Base-by-base conservation (phyloP, 345 rosid species). In the Eucalyptus sideroxylon region DNA sequence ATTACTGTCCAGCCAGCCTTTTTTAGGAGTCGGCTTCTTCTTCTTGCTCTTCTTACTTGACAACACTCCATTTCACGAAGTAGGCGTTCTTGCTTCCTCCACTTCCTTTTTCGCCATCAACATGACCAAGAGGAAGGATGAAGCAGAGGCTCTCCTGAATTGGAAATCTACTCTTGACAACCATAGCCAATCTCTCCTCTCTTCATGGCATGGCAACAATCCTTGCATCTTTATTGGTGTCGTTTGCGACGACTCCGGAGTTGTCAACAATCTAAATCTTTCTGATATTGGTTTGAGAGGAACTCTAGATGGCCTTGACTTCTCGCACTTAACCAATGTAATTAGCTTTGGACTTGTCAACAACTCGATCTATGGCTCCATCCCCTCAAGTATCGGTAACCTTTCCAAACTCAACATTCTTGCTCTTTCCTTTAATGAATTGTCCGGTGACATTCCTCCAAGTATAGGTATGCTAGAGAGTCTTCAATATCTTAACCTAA, bases 331-430 rank as follows among this genome's bases (percentile, higher is more conserved):
- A 67, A 31, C 40, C 40, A n/a, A 16, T 67, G 1, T 67, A 40
- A 21, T 67, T 14, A 31, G 6, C 23, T 8, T 67, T 16, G 23
- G 2, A 1, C 80, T 67, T 8, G 0, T 1, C 42, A 0, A 67
- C 80, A 67, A 67, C 11, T 67, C 11, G 2, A 16, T 67, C 80
- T 30, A 67, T 31, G 80, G 80, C 23, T 67, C 42, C 23, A 67
- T 67, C 3, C 80, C 80, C 11, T 67, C 8, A 9, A 8, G 23
- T 67, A 67, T 67, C 0, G 72, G 72, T 65, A 65, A 65, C 5
- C 72, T 65, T 65, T 65, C 72, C 72, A 65, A 65, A 65, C 72
- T 62, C 81, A 69, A n/a, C 23, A 16, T 0, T 69, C 81, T 69
- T 16, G 0, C 3, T 69, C 81, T 69, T 69, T 31, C 3, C 81